A percentile compares a stretch with the other conserved stretches of the same genome.
Conservation (phyloP, 2,329 filamentous ascomycete species). For the Periconia digitata region DNA sequence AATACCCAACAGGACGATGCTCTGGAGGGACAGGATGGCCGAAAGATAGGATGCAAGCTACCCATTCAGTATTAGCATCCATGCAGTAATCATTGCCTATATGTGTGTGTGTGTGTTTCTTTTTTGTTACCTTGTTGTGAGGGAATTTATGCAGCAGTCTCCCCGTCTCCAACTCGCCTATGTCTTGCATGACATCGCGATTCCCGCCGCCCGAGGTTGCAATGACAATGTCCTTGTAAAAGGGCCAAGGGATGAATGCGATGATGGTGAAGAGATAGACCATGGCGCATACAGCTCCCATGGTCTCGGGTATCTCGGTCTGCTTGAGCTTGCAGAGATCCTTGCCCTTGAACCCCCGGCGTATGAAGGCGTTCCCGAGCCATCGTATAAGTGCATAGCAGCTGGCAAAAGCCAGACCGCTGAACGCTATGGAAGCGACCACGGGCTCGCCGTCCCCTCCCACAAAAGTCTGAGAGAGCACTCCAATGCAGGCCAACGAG, state of each 20-base stretch:
- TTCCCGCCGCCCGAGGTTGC: constrained; percentile 94
- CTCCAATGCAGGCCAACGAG: constrained; percentile 67
- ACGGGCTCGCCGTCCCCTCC: constrained; percentile 85
- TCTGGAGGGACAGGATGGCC: constrained; percentile 88
- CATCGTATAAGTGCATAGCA: constrained; percentile 87
- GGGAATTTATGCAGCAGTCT: constrained; percentile 89
- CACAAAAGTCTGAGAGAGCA: constrained; percentile 75
- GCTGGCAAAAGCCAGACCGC: constrained; percentile 77
- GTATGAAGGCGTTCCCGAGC: constrained; percentile 88
- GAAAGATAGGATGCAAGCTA: constrained; percentile 94
- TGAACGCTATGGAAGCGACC: constrained; percentile 84
- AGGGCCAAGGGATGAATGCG: constrained; percentile 92
- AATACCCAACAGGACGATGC: constrained; percentile 86
- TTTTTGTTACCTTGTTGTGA: constrained; percentile 95
- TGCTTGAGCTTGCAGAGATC: constrained; percentile 80
- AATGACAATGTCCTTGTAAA: constrained; percentile 97
- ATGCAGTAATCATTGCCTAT: not conserved
- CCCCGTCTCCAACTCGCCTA: constrained; percentile 75
- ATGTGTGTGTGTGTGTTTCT: too few species aligned
- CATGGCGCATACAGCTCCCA: constrained; percentile 90
- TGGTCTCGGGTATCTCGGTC: constrained; percentile 86
- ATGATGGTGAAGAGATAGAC: constrained; percentile 90
- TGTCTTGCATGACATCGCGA: constrained; percentile 76
- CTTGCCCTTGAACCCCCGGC: constrained; percentile 82
- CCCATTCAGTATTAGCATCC: constrained; percentile 4